These are phyloP conservation scores for Daldinia sp. DNA, from an alignment of 2,329 filamentous ascomycete genomes.

Conservation along the genomic window DNA sequence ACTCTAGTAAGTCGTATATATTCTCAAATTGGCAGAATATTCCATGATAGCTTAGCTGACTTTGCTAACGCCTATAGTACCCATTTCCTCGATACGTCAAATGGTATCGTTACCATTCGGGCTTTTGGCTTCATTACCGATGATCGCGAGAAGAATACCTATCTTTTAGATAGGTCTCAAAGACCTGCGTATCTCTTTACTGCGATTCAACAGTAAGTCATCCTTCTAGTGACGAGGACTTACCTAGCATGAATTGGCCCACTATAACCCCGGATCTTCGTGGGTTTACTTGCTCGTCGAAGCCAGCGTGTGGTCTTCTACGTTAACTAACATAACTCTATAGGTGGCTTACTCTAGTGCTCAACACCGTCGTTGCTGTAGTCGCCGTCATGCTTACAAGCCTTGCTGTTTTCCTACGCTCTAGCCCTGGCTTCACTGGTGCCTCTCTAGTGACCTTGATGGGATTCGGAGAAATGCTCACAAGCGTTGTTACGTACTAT, in stretches of 20 bases:
- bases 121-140: constrained; percentile 58
- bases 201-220: constrained; percentile 54
- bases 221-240: background rate
- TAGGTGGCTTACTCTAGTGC: constrained; percentile 38
- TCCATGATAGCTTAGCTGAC: background rate
- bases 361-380: constrained; percentile 38
- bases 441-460: constrained; percentile 47
- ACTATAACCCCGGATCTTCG: background rate
- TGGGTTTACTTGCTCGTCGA: background rate
- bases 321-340: background rate
- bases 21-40: background rate
- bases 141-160: constrained; percentile 53
- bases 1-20: constrained; percentile 51
- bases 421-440: constrained; percentile 41
- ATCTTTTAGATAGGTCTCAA: constrained; percentile 58
- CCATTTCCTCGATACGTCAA: constrained; percentile 58
- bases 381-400: constrained; percentile 38
- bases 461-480: constrained; percentile 42
- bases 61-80: constrained; percentile 34
- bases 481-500: constrained; percentile 42
- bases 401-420: constrained; percentile 38
- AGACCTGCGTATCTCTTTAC: constrained; percentile 60
- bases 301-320: background rate
- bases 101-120: constrained; percentile 57
- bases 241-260: background rate